Evolutionary conservation across 2,329 filamentous ascomycete genomes (phyloP), one percentile per base, ranked within the genome.

Genomic region (Fusarium sp.): DNA sequence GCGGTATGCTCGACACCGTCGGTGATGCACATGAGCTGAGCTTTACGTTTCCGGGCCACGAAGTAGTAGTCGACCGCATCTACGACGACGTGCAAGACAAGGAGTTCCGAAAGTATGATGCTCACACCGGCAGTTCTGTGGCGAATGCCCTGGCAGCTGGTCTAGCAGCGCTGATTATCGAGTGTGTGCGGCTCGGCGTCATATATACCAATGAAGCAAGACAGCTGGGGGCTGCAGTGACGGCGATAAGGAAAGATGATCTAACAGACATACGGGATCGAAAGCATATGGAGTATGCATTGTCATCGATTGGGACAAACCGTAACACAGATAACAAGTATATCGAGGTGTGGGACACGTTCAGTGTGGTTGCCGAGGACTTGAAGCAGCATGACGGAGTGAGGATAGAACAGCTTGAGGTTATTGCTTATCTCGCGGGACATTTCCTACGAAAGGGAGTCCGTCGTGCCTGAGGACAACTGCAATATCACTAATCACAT

Each of bases 61-160:
- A 52, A 28, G 53, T 57, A 5, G 53, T 57, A 3, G 24, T 53
- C 9, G 35, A 50, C 15, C 15, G 36, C 12, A 31, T 15, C 9
- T 38, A 34, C 13, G 53, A 52, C 24, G 53, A 57, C 10, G 40
- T 35, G 8, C 45, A 46, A 7, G 47, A 41, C 6, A 52, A 11
- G 8, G 47, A 47, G 9, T 31, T 57, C 6, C 53, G 22, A n/a
- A 35, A 32, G 12, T 47, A 47, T n/a, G 53, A 57, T 4, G 35
- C 48, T 6, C 53, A 53, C 36, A 46, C 53, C 3, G 42, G 53
- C 10, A 57, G 53, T 13, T 57, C 53, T 7, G 53, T 53, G 8
- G 48, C 53, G 5, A 57, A 29, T 11, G 53, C 53, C 11, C 41
- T 57, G 7, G 53, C 53, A 6, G 53, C 47, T 8, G 47, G 53